A percentile compares a stretch with the other conserved stretches of the same genome.
Evolutionary conservation across 352 stramenopile species (phyloP).

Genomic region (Phytophthora lateralis): DNA sequence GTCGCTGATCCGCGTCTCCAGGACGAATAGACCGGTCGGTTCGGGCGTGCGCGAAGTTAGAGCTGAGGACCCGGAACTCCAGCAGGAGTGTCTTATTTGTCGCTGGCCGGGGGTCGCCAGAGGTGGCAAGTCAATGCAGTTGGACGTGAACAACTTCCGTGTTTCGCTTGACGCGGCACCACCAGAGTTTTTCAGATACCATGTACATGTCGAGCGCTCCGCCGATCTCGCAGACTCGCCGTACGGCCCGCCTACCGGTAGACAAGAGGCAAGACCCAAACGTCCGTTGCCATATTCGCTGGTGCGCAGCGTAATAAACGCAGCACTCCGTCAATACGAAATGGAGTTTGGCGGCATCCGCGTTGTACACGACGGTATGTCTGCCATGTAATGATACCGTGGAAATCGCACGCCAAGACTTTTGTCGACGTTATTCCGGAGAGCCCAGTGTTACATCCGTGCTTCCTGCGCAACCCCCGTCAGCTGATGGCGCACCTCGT

Average conservation of each 20-base stretch:
- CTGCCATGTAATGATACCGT: constrained; percentile 62
- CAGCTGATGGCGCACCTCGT: constrained; percentile 18
- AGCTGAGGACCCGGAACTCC: constrained; percentile 48
- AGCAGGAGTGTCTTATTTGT: constrained; percentile 52
- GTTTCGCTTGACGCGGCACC: constrained; percentile 52
- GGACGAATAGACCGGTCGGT: constrained; percentile 55
- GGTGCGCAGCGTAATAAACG: constrained; percentile 68
- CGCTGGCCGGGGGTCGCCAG: constrained; percentile 43
- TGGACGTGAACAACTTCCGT: constrained; percentile 73
- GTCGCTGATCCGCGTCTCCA: constrained; percentile 57
- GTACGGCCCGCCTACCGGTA: constrained; percentile 54
- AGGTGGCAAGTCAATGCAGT: constrained; percentile 39
- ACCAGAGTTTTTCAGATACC: constrained; percentile 77
- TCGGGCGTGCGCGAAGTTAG: constrained; percentile 38
- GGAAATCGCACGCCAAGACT: constrained; percentile 44
- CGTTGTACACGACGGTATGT: constrained; percentile 71
- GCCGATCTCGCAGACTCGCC: constrained; percentile 44
- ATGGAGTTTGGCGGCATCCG: constrained; percentile 56
- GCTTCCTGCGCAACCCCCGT: constrained; percentile 21
- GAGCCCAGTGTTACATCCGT: constrained; percentile 15
- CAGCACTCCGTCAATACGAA: constrained; percentile 54
- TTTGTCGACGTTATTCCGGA: constrained; percentile 66
- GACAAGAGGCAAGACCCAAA: too few relatives aligned
- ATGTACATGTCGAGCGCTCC: constrained; percentile 62
- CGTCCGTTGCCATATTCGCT: constrained; percentile 8